Percentiles rank a stretch among this genome's conserved stretches.
Conservation (phyloP, 2,329 filamentous ascomycete genomes). For the Hymenoscyphus linearis region DNA sequence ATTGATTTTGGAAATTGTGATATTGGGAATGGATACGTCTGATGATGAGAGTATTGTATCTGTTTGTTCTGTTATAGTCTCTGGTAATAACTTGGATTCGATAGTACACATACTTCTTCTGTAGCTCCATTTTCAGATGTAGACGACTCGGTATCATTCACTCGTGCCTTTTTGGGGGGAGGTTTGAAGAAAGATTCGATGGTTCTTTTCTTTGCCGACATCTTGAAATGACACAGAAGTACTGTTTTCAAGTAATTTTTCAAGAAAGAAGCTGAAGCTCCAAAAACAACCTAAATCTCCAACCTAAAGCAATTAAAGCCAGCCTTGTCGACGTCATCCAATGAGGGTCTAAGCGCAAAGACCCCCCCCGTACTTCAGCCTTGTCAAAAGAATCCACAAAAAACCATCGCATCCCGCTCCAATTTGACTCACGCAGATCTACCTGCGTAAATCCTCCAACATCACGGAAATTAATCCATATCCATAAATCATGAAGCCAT, state of each 20-base stretch:
- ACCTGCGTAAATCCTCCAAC: slow-evolving; percentile 1
- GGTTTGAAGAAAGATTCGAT: slow-evolving; percentile 65
- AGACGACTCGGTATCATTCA: slow-evolving; percentile 16
- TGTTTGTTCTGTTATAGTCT: background rate
- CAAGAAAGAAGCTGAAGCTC: background rate
- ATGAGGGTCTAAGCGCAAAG: background rate
- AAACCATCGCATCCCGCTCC: slow-evolving; percentile 3
- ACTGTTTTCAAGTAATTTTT: background rate
- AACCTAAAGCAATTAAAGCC: background rate
- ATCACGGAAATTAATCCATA: slow-evolving; percentile 6
- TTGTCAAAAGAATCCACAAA: slow-evolving; percentile 9
- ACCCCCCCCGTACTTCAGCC: slow-evolving; percentile 9
- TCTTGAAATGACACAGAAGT: slow-evolving; percentile 5
- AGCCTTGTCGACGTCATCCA: slow-evolving; percentile 14
- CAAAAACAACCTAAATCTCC: background rate
- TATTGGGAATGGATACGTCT: slow-evolving; percentile 48
- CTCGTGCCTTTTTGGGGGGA: slow-evolving; percentile 36
- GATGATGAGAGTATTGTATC: slow-evolving; percentile 34
- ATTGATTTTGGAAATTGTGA: slow-evolving; percentile 38
- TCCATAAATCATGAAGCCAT: slow-evolving; percentile 24
- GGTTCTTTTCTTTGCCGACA: slow-evolving; percentile 50
- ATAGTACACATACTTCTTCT: slow-evolving; percentile 9
- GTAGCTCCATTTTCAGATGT: background rate
- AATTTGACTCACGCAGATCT: slow-evolving; percentile 1
- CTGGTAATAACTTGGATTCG: background rate